These are phyloP conservation scores for Cytospora chrysosperma DNA, from an alignment of 2,329 filamentous ascomycete species.

Conservation along the genomic window DNA sequence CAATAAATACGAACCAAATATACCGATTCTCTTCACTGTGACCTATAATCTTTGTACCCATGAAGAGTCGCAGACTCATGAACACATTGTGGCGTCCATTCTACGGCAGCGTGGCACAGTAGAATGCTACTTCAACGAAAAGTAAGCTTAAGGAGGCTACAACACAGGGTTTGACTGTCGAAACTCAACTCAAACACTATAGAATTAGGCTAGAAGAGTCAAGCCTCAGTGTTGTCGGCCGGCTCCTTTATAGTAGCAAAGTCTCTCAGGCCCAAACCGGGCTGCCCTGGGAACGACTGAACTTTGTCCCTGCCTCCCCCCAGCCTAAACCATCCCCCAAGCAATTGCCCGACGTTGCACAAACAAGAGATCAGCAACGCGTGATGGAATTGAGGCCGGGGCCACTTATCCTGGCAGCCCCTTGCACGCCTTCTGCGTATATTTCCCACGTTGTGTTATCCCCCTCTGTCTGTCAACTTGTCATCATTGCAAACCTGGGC, in stretches of 20 bases:
- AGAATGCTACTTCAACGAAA: not conserved
- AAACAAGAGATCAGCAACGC: too few species aligned
- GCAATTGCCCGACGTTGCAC: not conserved
- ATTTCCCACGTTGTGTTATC: not conserved
- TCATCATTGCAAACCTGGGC: not conserved
- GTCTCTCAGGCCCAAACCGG: not conserved
- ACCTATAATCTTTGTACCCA: too few species aligned
- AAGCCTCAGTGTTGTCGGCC: not conserved
- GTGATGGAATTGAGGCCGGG: too few species aligned
- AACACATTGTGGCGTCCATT: too few species aligned
- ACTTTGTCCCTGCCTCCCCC: too few species aligned
- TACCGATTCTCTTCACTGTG: too few species aligned
- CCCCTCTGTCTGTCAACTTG: not conserved
- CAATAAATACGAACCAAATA: too few species aligned
- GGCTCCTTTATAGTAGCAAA: not conserved
- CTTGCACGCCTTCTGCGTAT: not conserved
- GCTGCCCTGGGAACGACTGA: not conserved
- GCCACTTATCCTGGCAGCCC: not conserved
- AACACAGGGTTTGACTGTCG: not conserved
- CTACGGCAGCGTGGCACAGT: not conserved
- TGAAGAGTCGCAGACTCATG: too few species aligned
- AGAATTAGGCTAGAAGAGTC: not conserved
- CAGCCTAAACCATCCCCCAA: not conserved
- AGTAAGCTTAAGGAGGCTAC: not conserved
- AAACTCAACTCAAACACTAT: not conserved